Evolutionary conservation across 129 eudicot species (phyloP).

Genomic region (Apium graveolens): DNA sequence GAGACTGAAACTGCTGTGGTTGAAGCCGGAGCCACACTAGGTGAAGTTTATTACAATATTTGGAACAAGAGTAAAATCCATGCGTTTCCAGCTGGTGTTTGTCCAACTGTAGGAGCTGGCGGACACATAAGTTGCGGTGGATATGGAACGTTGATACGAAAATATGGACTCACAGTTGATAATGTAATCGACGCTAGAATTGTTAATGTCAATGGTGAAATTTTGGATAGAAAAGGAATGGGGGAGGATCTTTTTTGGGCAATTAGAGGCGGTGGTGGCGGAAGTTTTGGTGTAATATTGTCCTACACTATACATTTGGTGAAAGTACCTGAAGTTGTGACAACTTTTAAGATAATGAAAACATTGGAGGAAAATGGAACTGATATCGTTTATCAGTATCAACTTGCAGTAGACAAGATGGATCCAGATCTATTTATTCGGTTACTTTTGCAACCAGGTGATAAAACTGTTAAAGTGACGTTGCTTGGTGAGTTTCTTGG

Average conservation of each 20-base stretch:
- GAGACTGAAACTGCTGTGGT: conserved; percentile 3
- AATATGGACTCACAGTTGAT: conserved; percentile 21
- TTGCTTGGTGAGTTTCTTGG: conserved; percentile 29
- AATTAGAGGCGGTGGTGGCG: conserved; percentile 22
- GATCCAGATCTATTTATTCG: conserved; percentile 26
- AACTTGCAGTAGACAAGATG: conserved; percentile 7
- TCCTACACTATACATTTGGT: conserved; percentile 25
- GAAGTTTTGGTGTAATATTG: conserved; percentile 17
- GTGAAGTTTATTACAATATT: conserved; percentile 25
- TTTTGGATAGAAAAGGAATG: conserved; percentile 18
- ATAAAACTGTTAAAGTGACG: conserved; percentile 10
- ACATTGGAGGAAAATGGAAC: conserved; percentile 23
- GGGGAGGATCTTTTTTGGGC: conserved; percentile 33
- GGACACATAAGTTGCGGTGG: conserved; percentile 27
- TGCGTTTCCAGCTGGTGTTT: conserved; percentile 14
- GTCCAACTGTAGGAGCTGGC: conserved; percentile 18
- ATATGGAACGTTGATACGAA: conserved; percentile 22
- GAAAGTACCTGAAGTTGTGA: conserved; percentile 19
- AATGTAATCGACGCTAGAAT: conserved; percentile 18
- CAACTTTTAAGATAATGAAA: conserved; percentile 25
- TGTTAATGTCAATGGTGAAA: conserved; percentile 10
- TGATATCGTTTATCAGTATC: conserved; percentile 19
- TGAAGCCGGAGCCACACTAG: conserved; percentile 39
- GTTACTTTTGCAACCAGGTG: conserved; percentile 23
- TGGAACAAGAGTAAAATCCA: conserved; percentile 14